These are phyloP conservation scores for Plectosphaerella cucumerina DNA, from an alignment of 2,329 filamentous ascomycete species.

Conservation along the genomic window DNA sequence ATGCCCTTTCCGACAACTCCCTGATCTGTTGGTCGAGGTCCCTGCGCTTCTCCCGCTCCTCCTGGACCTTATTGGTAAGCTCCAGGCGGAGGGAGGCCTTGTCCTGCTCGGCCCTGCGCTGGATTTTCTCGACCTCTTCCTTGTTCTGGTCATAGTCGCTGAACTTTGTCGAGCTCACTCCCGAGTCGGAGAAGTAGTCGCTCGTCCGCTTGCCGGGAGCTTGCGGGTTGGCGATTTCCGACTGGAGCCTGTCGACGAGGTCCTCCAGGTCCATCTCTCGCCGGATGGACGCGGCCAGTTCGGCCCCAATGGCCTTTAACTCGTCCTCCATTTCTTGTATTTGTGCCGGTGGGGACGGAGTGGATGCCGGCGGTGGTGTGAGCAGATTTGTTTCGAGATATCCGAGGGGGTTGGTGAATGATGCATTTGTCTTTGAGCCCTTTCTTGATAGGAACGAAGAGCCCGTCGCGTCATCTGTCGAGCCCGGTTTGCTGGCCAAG, in stretches of 20 bases:
- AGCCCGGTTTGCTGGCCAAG: conserved; percentile 35
- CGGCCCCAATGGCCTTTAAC: conserved; percentile 85
- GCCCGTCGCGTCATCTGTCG: conserved; percentile 33
- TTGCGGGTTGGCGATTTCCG: conserved; percentile 62
- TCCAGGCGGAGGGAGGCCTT: conserved; percentile 83
- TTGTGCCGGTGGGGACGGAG: conserved; percentile 42
- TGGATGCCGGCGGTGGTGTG: conserved; percentile 38
- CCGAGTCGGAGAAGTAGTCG: conserved; percentile 97
- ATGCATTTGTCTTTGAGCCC: conserved; percentile 29
- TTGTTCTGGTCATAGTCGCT: conserved; percentile 60
- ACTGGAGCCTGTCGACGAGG: conserved; percentile 80
- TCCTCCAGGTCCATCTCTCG: conserved; percentile 97
- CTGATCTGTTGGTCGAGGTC: conserved; percentile 81
- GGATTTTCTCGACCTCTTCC: conserved; percentile 76
- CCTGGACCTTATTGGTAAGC: conserved; percentile 74
- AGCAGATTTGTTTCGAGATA: conserved; percentile 50
- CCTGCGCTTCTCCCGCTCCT: conserved; percentile 73
- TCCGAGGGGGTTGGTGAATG: conserved; percentile 37
- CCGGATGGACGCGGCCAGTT: conserved; percentile 87
- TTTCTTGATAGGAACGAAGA: conserved; percentile 17
- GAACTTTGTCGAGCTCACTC: conserved; percentile 77
- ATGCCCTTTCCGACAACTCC: conserved; percentile 73
- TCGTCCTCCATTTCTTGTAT: conserved; percentile 92
- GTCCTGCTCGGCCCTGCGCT: conserved; percentile 83
- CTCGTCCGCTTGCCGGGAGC: conserved; percentile 71